Conservation (phyloP, 805 yeast genomes). For the Sugiyamaella smithiae region DNA sequence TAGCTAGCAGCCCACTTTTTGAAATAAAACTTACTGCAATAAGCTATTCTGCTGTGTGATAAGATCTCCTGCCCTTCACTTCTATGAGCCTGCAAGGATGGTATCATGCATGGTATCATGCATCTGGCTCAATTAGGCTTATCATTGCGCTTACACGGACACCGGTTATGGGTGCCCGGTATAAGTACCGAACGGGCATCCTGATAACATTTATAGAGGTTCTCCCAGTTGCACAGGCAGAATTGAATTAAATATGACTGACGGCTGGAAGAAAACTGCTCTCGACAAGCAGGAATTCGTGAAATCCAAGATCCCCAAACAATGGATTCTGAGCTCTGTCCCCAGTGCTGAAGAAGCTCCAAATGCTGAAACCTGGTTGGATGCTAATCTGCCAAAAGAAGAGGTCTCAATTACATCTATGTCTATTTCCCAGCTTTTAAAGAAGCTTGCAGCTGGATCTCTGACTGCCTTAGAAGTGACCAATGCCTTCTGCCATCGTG, state of each 20-base stretch:
- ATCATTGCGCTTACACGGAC: no score
- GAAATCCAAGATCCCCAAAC: constrained; percentile 2
- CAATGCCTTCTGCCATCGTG: constrained; percentile 54
- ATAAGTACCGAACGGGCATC: no score
- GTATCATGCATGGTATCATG: no score
- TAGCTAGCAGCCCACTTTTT: no score
- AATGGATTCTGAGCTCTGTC: constrained; percentile 4
- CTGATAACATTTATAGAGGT: no score
- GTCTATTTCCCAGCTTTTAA: constrained; percentile 4
- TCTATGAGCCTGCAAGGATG: no score
- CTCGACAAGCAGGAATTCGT: constrained; percentile 6
- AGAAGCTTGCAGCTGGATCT: constrained; percentile 27
- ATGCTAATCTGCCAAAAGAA: constrained; percentile 7
- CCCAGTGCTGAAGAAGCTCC: constrained; percentile 13
- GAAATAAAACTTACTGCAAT: not conserved
- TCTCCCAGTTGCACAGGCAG: no score
- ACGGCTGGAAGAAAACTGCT: constrained; percentile 9
- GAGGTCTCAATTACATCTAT: constrained; percentile 7
- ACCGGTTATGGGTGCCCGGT: no score
- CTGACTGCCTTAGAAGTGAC: constrained; percentile 47
- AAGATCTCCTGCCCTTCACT: no score
- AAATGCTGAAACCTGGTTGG: constrained; percentile 12
- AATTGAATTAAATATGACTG: not conserved
- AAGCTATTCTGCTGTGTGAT: no score
- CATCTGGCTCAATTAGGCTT: no score